These are phyloP conservation scores for Kluyveromyces dobzhanskii DNA, from an alignment of 805 yeast species.

Conservation along the genomic window DNA sequence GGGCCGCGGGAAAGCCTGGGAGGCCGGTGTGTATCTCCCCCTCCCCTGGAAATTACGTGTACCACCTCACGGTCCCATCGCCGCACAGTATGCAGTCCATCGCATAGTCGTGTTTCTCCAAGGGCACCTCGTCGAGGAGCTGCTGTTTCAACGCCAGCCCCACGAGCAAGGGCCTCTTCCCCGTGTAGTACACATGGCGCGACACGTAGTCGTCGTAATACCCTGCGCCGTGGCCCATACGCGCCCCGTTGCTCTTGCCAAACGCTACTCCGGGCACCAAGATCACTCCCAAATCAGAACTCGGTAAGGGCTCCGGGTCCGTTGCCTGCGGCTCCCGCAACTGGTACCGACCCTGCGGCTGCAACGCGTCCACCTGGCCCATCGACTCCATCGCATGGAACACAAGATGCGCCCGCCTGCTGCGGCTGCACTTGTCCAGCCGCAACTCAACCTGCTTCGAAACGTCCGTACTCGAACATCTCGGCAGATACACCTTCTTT, in stretches of 20 bases:
- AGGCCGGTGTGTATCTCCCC: not conserved
- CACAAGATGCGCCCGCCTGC: slow-evolving; percentile 38
- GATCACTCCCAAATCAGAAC: slow-evolving; percentile 49
- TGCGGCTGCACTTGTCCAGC: too few species aligned
- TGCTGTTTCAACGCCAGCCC: slow-evolving; percentile 27
- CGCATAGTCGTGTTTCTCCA: slow-evolving; percentile 24
- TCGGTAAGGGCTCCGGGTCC: slow-evolving; percentile 21
- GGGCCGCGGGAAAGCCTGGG: too few species aligned
- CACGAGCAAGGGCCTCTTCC: slow-evolving; percentile 20
- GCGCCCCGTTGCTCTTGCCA: slow-evolving; percentile 28
- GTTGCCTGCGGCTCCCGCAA: slow-evolving; percentile 54
- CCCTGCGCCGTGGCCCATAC: slow-evolving; percentile 93
- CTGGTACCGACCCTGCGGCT: slow-evolving; percentile 61
- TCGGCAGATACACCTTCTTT: slow-evolving; percentile 53
- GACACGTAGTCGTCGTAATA: slow-evolving; percentile 74
- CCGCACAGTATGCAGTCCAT: slow-evolving; percentile 27
- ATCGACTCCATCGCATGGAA: slow-evolving; percentile 44
- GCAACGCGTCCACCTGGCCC: slow-evolving; percentile 37
- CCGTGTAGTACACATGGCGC: slow-evolving; percentile 31
- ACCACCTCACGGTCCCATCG: slow-evolving; percentile 19
- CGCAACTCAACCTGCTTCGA: slow-evolving; percentile 24
- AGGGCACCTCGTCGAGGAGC: slow-evolving; percentile 15
- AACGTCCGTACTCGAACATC: slow-evolving; percentile 33
- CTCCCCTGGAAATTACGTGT: slow-evolving; percentile 32
- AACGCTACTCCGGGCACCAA: slow-evolving; percentile 86